phyloP scores from a whole-genome alignment of 2,329 filamentous ascomycete genomes.

The Arthrobotrys conoides region DNA sequence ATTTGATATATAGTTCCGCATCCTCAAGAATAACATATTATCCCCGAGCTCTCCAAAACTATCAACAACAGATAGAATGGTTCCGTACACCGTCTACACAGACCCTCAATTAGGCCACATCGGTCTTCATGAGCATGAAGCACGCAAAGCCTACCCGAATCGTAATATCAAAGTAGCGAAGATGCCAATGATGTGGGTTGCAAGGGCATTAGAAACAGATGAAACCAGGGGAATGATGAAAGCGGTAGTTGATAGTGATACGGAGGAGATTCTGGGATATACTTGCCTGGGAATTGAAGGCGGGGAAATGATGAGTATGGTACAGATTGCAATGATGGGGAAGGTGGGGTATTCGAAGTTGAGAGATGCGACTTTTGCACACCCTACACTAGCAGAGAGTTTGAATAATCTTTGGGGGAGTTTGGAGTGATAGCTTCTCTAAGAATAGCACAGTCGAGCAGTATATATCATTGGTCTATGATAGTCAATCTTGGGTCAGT shows the following conservation, averaged over 20 bases:
- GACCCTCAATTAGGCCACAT: conserved; percentile 72
- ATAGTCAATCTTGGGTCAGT: too few relatives aligned
- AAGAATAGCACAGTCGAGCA: too few relatives aligned
- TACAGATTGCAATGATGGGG: conserved; percentile 72
- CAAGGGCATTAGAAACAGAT: conserved; percentile 71
- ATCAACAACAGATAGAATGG: conserved; percentile 66
- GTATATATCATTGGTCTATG: too few relatives aligned
- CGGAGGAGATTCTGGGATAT: conserved; percentile 71
- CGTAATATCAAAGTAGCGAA: conserved; percentile 68
- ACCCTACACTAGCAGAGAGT: conserved; percentile 71
- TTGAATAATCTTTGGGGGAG: conserved; percentile 71
- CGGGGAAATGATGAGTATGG: conserved; percentile 72
- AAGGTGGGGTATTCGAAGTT: conserved; percentile 69
- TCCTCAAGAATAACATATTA: conserved; percentile 70
- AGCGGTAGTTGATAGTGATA: conserved; percentile 70
- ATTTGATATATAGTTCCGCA: conserved; percentile 67
- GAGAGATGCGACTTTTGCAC: conserved; percentile 70
- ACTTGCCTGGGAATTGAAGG: conserved; percentile 71
- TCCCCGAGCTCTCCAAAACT: conserved; percentile 62
- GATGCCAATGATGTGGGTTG: conserved; percentile 72
- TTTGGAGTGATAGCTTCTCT: conserved; percentile 65
- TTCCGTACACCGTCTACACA: conserved; percentile 72
- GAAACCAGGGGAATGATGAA: conserved; percentile 72
- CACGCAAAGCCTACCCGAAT: conserved; percentile 62
- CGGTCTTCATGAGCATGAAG: conserved; percentile 69